A percentile compares a stretch with the other conserved stretches of the same genome.
phyloP scores from a whole-genome alignment of 164 flowering plant species.

The Macadamia integrifolia region DNA sequence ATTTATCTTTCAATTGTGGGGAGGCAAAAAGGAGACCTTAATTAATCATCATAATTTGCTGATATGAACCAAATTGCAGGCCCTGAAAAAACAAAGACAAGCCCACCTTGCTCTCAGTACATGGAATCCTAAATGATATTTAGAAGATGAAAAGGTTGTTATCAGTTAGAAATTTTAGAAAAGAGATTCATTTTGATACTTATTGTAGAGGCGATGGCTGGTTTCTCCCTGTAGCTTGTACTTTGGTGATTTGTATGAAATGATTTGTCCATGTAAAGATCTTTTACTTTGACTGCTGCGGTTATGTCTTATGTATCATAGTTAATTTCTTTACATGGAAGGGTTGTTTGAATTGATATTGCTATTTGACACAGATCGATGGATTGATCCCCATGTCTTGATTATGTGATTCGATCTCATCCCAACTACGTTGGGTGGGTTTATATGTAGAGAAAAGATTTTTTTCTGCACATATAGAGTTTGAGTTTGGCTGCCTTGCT shows the following conservation, averaged over 20 bases:
- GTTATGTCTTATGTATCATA: slow-evolving; percentile 7
- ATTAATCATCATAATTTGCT: not conserved
- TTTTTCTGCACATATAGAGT: slow-evolving; percentile 14
- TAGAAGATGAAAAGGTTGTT: not conserved
- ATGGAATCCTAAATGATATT: slow-evolving; percentile 52
- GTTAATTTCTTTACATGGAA: slow-evolving; percentile 5
- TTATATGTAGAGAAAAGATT: too few relatives aligned
- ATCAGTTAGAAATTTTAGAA: not conserved
- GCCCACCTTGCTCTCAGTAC: slow-evolving; percentile 73
- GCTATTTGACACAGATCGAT: not conserved
- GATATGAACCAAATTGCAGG: slow-evolving; percentile 40
- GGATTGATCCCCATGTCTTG: too few relatives aligned
- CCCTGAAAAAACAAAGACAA: slow-evolving; percentile 65
- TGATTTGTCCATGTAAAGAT: slow-evolving; percentile 1
- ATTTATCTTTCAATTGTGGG: too few relatives aligned
- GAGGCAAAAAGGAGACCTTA: too few relatives aligned
- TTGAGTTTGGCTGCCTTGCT: slow-evolving; percentile 5
- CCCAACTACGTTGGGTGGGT: not conserved
- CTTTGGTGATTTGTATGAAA: not conserved
- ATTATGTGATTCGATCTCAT: too few relatives aligned
- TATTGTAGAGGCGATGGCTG: not conserved
- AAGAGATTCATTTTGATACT: not conserved
- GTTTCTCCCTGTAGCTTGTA: not conserved
- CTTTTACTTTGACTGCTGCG: too few relatives aligned
- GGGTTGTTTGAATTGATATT: not conserved